A percentile compares a stretch with the other conserved stretches of the same genome.
These are phyloP conservation scores for Amphibolis antarctica DNA, from an alignment of 106 monocot genomes.

Conservation along the genomic window DNA sequence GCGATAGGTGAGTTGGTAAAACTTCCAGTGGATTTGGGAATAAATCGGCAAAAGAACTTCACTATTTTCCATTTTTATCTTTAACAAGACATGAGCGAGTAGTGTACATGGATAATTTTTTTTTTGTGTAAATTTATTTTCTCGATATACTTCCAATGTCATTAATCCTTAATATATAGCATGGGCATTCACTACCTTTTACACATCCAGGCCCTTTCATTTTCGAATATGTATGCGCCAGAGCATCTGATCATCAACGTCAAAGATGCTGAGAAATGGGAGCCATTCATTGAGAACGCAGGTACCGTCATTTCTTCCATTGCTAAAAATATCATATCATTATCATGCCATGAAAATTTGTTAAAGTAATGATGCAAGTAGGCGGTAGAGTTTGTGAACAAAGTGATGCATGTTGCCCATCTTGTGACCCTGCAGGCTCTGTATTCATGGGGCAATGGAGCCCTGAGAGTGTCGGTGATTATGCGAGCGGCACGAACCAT, in stretches of 20 bases:
- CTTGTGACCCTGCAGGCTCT: constrained; percentile 28
- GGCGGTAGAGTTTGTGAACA: too few relatives aligned
- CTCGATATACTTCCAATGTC: too few relatives aligned
- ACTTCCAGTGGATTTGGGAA: too few relatives aligned
- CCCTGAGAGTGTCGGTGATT: constrained; percentile 96
- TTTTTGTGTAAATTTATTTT: too few relatives aligned
- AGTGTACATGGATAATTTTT: too few relatives aligned
- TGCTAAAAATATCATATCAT: not conserved
- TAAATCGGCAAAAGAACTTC: too few relatives aligned
- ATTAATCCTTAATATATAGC: too few relatives aligned
- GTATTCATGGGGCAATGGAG: constrained; percentile 93
- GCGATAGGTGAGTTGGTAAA: too few relatives aligned
- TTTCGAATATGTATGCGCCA: constrained; percentile 96
- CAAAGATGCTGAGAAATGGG: constrained; percentile 77
- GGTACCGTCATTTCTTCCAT: constrained; percentile 25
- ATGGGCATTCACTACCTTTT: not conserved
- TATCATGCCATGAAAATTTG: not conserved
- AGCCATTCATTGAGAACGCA: constrained; percentile 80
- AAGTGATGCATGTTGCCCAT: not conserved
- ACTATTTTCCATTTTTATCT: too few relatives aligned
- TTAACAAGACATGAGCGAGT: too few relatives aligned
- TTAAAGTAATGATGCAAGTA: too few relatives aligned
- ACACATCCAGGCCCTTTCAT: constrained; percentile 61
- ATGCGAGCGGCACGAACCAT: constrained; percentile 92
- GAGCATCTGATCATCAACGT: constrained; percentile 95